These are phyloP conservation scores for peach (Prunus persica) DNA, from an alignment of 306 rosid species.

Conservation along the genomic window Prunus_persica_NCBIv2 NC_034010.1:15511001-15511500, in stretches of 20 bases:
- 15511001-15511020: constrained; percentile 95
- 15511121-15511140: constrained; percentile 23
- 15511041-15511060: constrained; percentile 51
- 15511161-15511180: constrained; percentile 94
- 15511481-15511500: constrained; percentile 8
- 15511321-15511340: constrained; percentile 36
- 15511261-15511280: constrained; percentile 16
- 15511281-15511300: constrained; percentile 22
- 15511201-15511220: constrained; percentile 85
- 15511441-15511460: constrained; percentile 88
- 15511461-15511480: constrained; percentile 9
- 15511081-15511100: background rate
- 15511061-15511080: background rate
- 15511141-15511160: constrained; percentile 52
- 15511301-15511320: constrained; percentile 26
- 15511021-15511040: constrained; percentile 95
- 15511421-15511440: constrained; percentile 97
- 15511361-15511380: constrained; percentile 95
- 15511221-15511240: constrained; percentile 80
- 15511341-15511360: constrained; percentile 97
- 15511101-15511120: background rate
- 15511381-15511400: constrained; percentile 95
- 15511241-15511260: constrained; percentile 62
- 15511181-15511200: constrained; percentile 75
- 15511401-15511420: constrained; percentile 94